Evolutionary conservation across 768 basidiomycete species (phyloP), one percentile per base, ranked within the genome.

Genomic region (Mycena sanguinolenta): DNA sequence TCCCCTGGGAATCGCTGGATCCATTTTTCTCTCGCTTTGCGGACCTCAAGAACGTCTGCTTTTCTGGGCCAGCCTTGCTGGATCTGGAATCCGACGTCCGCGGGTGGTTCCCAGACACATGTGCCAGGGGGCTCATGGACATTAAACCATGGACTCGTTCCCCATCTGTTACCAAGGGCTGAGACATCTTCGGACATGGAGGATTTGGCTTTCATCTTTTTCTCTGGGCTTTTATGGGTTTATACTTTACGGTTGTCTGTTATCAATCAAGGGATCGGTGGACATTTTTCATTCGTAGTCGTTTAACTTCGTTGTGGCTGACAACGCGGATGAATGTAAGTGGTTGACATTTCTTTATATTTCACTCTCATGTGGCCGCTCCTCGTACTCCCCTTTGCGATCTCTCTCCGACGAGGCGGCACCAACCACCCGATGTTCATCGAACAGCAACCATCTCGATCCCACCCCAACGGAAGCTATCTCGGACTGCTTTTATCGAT

Each of bases 401-500:
- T 50, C 19, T 49, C 53, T n/a, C 46, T 55, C 23, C 6, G 52
- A 63, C 21, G 32, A 25, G 4, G 39, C 50, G 27, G n/a, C 39
- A 39, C 25, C 39, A 19, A 49, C 25, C 13, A 30, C 17, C 46
- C 62, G n/a, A 9, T 89, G 88, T 75, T 84, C 84, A 0, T 75
- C 81, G 1, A 74, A 78, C 58, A 86, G 89, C 78, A 85, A 87
- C 76, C 85, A 85, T 54, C 81, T 91, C 58, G 88, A 91, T 68
- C 78, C 84, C 1, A 77, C 81, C 4, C 86, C 90, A 0, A 88
- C 88, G 76, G 87, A 88, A 63, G 86, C 91, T 77, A 76, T 86
- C 23, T 87, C 88, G 34, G 89, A 91, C 74, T 93, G 92, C 78
- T 84, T 85, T 69, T 85, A 89, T 58, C 84, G 82, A 0, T 92